Percentiles rank a stretch among this genome's conserved stretches.
These are phyloP conservation scores for Penicillium sp. DNA, from an alignment of 2,329 filamentous ascomycete species.

Conservation along the genomic window DNA sequence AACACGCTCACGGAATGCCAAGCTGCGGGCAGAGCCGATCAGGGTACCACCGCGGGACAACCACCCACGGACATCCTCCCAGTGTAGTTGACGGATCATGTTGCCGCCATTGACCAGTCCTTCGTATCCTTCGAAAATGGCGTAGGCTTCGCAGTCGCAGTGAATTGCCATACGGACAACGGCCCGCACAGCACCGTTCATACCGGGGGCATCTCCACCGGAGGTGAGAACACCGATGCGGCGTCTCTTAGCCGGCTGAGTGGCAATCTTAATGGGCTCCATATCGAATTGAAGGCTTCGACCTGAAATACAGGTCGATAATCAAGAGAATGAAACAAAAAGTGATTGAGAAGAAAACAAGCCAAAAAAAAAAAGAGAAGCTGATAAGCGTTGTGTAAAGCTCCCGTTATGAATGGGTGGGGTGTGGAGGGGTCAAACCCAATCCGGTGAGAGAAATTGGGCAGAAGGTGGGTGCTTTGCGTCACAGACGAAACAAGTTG, in stretches of 20 bases:
- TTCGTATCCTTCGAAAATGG: constrained; percentile 92
- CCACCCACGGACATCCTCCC: constrained; percentile 93
- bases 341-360: constrained; percentile 1
- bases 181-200: constrained; percentile 87
- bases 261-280: constrained; percentile 30
- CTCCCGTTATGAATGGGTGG: constrained; percentile 17
- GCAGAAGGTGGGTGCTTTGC: constrained; percentile 29
- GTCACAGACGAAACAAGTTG: constrained; percentile 14
- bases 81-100: constrained; percentile 82
- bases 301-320: constrained; percentile 11
- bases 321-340: constrained; percentile 10
- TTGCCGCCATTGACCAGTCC: constrained; percentile 86
- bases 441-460: constrained; percentile 41
- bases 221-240: constrained; percentile 90
- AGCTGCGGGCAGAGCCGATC: constrained; percentile 91
- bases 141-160: constrained; percentile 74
- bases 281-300: constrained; percentile 17
- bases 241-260: constrained; percentile 51
- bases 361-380: constrained; percentile 7
- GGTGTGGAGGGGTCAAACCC: constrained; percentile 26
- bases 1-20: constrained; percentile 83
- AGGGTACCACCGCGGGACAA: constrained; percentile 91
- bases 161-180: constrained; percentile 90
- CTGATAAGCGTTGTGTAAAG: constrained; percentile 11
- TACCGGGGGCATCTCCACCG: constrained; percentile 89